Conservation (phyloP, 441 rosid species). For the Gossypium schwendimanii region DNA sequence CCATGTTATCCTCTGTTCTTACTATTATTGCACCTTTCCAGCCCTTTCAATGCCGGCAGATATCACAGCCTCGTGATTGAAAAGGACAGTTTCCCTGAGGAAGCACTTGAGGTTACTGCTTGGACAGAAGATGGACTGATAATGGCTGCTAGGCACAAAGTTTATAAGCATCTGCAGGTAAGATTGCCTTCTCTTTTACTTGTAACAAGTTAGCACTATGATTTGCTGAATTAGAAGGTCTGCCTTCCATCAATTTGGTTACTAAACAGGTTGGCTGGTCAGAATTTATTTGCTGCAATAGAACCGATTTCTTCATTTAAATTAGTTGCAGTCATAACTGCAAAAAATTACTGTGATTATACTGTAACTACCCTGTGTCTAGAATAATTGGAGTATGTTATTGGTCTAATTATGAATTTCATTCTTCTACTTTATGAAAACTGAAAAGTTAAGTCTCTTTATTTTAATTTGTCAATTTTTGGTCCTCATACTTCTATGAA, state of each 20-base stretch:
- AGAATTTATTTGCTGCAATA: neutral
- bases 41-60: conserved; percentile 88
- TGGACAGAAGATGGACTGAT: conserved; percentile 90
- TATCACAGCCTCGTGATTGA: conserved; percentile 95
- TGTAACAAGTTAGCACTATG: neutral
- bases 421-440: too few relatives aligned
- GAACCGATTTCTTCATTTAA: neutral
- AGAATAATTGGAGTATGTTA: neutral
- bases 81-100: conserved; percentile 62
- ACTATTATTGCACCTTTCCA: conserved; percentile 19
- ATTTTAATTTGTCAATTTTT: too few relatives aligned
- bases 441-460: too few relatives aligned
- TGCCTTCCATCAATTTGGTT: neutral
- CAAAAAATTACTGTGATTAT: neutral
- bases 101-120: conserved; percentile 77
- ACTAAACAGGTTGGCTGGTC: neutral
- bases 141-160: conserved; percentile 94
- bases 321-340: neutral
- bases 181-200: neutral
- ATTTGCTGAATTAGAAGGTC: neutral
- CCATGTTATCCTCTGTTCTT: neutral
- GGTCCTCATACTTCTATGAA: too few relatives aligned
- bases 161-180: conserved; percentile 74
- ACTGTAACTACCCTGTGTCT: neutral
- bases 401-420: too few relatives aligned